Base-by-base conservation (phyloP, 208 protist genomes). In the Trypanosomatidae sp. region DNA sequence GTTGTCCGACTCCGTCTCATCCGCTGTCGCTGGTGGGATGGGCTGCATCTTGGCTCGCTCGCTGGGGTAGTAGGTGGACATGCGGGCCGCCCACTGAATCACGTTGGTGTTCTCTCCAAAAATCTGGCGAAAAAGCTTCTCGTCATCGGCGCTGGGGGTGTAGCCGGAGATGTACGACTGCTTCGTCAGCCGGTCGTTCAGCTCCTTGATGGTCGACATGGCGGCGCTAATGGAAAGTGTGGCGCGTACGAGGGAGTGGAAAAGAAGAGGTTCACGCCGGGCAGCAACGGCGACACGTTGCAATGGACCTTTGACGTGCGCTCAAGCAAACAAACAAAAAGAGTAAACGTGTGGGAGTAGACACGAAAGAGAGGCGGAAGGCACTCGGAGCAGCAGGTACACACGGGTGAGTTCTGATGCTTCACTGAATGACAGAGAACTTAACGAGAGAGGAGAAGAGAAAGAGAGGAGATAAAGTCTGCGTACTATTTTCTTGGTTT, bases 161-260 rank as follows among this genome's bases (percentile, higher is more conserved):
- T 93, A 90, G 67, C 86, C 85, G 0, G 71, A 79, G 9, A 90
- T 66, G 82, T 90, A 93, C 43, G 89, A 73, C 69, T 87, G 74
- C 69, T 86, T 87, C 19, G 73, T 89, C 25, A 93, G 80, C 1
- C 75, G 69, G 36, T 88, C 85, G 72, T 91, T 91, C 36, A 91
- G 77, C 13, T 93, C 83, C 49, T 81, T 81, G 59, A 93, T 77
- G 33, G 83, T 64, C 0, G 72, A 50, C 70, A 81, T 81, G 15
- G 25, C 15, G 19, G 55, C 33, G 46, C 66, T 33, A n/a, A n/a
- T n/a, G n/a, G n/a, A n/a, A n/a, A n/a, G n/a, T n/a, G n/a, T n/a
- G n/a, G n/a, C n/a, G 28, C 22, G 19, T 5, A 58, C 25, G 46
- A 1, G 1, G 13, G 7, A 12, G 0, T 2, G 41, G 9, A 0